phyloP scores from a whole-genome alignment of 2,329 filamentous ascomycete species.

The Eutypa lata region DNA sequence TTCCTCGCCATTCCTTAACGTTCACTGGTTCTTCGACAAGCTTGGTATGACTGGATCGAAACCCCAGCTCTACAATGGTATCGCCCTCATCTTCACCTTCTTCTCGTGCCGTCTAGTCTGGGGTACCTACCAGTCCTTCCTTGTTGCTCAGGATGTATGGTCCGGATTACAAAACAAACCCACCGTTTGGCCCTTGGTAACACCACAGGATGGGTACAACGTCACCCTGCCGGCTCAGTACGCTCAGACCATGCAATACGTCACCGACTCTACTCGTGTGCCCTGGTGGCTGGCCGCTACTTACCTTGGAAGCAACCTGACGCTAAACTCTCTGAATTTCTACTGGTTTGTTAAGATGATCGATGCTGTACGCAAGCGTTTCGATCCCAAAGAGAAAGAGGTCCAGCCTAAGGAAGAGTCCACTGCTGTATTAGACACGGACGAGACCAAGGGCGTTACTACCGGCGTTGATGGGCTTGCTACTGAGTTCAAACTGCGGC shows the following conservation, averaged over 20 bases:
- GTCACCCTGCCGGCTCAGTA: conserved; percentile 33
- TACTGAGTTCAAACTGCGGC: conserved; percentile 3
- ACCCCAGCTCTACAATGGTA: conserved; percentile 74
- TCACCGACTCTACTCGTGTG: conserved; percentile 46
- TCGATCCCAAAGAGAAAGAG: conserved; percentile 48
- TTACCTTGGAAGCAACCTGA: conserved; percentile 69
- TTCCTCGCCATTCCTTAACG: conserved; percentile 79
- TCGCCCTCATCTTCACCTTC: conserved; percentile 69
- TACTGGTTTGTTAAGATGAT: conserved; percentile 91
- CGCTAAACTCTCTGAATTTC: conserved; percentile 73
- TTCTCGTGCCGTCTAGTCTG: conserved; percentile 75
- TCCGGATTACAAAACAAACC: conserved; percentile 47
- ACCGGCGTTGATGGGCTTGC: conserved; percentile 25
- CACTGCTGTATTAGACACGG: conserved; percentile 20
- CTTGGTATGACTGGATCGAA: conserved; percentile 72
- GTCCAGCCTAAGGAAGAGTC: conserved; percentile 28
- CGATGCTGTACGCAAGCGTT: conserved; percentile 71
- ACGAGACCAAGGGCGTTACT: conserved; percentile 21
- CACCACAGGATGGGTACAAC: conserved; percentile 29
- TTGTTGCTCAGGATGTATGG: conserved; percentile 70
- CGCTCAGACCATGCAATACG: conserved; percentile 48
- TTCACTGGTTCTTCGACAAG: conserved; percentile 93
- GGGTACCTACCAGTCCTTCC: conserved; percentile 69
- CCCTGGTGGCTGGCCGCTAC: conserved; percentile 67
- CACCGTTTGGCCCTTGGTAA: conserved; percentile 27